Percentiles rank a stretch among this genome's conserved stretches.
These are phyloP conservation scores for Cystofilobasidium bisporidii DNA, from an alignment of 768 basidiomycete genomes.

Conservation along the genomic window DNA sequence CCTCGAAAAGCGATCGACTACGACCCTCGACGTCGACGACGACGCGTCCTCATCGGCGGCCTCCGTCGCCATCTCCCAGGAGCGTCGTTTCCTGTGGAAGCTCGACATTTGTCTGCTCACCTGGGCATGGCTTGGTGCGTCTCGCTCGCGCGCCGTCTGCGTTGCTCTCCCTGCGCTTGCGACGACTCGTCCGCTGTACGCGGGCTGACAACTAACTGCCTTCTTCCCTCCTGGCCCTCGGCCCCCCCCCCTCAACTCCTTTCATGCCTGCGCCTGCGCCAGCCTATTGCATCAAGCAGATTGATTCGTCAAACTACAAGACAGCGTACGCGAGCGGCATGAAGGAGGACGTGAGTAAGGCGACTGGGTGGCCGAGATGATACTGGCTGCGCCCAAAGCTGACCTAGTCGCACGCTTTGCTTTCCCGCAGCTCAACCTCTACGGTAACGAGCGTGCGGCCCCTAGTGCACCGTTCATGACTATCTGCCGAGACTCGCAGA, in stretches of 20 bases:
- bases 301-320: constrained; percentile 32
- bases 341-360: constrained; percentile 32
- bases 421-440: constrained; percentile 25
- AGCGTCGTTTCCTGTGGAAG: constrained; percentile 18
- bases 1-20: neutral
- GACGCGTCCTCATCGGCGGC: neutral
- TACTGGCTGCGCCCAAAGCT: neutral
- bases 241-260: too few relatives aligned
- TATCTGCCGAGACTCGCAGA: neutral
- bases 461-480: neutral
- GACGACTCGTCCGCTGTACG: neutral
- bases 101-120: constrained; percentile 22
- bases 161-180: neutral
- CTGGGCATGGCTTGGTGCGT: constrained; percentile 28
- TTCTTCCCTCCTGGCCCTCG: too few relatives aligned
- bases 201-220: too few relatives aligned
- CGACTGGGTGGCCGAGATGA: too few relatives aligned
- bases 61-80: neutral
- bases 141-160: neutral
- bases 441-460: constrained; percentile 30
- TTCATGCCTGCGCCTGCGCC: neutral
- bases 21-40: neutral
- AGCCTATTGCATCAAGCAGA: constrained; percentile 17
- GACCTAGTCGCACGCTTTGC: neutral
- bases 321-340: constrained; percentile 32